Conservation (phyloP, 495 filamentous ascomycete species). For the Polyplosphaeria fusca region DNA sequence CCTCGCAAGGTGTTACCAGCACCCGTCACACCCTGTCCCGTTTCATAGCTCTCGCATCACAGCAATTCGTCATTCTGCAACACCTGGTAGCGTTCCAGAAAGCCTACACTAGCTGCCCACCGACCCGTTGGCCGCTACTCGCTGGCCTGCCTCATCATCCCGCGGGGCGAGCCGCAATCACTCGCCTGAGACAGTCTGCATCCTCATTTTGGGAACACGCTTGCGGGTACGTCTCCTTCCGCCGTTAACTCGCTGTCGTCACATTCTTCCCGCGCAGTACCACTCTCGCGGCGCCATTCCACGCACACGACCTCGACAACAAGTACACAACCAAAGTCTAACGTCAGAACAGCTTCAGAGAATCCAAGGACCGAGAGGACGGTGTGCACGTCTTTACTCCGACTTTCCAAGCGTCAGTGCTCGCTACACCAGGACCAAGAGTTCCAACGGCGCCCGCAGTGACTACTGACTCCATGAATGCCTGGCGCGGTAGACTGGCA, state of each 20-base stretch:
- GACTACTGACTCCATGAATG: slow-evolving; percentile 21
- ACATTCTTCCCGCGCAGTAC: slow-evolving; percentile 25
- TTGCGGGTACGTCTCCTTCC: slow-evolving; percentile 24
- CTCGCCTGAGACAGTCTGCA: slow-evolving; percentile 22
- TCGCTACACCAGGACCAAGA: neutral
- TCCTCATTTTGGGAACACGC: slow-evolving; percentile 3
- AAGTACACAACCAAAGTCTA: slow-evolving; percentile 17
- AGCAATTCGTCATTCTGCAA: slow-evolving; percentile 30
- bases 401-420: neutral
- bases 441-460: neutral
- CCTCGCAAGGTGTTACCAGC: slow-evolving; percentile 7
- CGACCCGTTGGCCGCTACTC: neutral
- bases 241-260: slow-evolving; percentile 4
- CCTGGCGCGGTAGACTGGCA: slow-evolving; percentile 1
- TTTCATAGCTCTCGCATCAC: slow-evolving; percentile 29
- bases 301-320: slow-evolving; percentile 17
- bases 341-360: slow-evolving; percentile 6
- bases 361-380: no score
- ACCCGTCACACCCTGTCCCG: neutral
- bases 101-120: neutral
- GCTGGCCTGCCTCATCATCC: slow-evolving; percentile 4
- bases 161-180: slow-evolving; percentile 16
- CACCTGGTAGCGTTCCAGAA: slow-evolving; percentile 12
- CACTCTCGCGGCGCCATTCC: slow-evolving; percentile 23
- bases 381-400: no score